A percentile compares a stretch with the other conserved stretches of the same genome.
Evolutionary conservation across 2,329 filamentous ascomycete species (phyloP).

Genomic region (Phialocephala subalpina): DNA sequence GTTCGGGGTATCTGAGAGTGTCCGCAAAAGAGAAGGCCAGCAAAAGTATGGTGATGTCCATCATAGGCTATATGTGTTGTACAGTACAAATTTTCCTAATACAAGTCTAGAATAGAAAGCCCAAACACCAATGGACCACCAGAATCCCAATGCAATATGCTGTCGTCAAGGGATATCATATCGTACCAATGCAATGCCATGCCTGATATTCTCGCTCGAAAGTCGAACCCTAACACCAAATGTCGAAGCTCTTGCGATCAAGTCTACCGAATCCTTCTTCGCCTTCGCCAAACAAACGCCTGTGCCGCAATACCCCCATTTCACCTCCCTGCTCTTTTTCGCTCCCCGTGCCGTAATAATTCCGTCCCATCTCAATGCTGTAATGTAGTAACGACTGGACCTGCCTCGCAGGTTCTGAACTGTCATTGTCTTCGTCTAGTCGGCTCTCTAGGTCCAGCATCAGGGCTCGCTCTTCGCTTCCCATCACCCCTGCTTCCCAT

Average conservation of each 20-base stretch:
- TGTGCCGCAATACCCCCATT: constrained; percentile 9
- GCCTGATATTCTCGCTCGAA: constrained; percentile 4
- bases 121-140: constrained; percentile 6
- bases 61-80: constrained; percentile 19
- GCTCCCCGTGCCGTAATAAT: background rate
- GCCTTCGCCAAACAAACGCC: constrained; percentile 11
- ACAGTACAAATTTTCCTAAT: constrained; percentile 33
- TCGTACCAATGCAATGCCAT: constrained; percentile 15
- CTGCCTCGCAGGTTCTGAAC: background rate
- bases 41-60: background rate
- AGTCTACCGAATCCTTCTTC: background rate
- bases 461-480: constrained; percentile 63
- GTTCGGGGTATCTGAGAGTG: background rate
- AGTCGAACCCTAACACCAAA: constrained; percentile 6
- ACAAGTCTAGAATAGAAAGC: constrained; percentile 33
- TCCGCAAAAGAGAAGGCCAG: background rate
- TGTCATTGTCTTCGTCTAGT: constrained; percentile 52
- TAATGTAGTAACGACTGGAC: constrained; percentile 1
- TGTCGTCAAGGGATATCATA: constrained; percentile 13
- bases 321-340: background rate
- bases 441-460: constrained; percentile 53
- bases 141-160: constrained; percentile 12
- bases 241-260: constrained; percentile 4
- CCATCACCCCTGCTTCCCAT: constrained; percentile 42
- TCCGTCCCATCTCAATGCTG: constrained; percentile 24